Evolutionary conservation across 2,329 filamentous ascomycete genomes (phyloP).

Genomic region (Nemania diffusa): DNA sequence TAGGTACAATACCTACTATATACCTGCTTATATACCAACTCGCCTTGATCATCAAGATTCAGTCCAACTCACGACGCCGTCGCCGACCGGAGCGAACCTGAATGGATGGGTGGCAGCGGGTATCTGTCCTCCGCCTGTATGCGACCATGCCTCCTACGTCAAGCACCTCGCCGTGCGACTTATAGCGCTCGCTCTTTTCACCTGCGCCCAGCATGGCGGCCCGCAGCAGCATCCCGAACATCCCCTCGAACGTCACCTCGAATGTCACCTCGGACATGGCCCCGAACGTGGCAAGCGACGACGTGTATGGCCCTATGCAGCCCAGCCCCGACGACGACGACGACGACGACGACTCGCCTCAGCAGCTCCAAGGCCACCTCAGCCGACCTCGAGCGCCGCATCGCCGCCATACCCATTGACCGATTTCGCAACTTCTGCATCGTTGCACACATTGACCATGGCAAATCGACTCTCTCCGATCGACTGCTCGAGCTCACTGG

Average conservation of each 20-base stretch:
- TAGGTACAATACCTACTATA: background rate
- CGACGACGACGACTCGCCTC: slow-evolving; percentile 33
- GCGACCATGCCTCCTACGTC: slow-evolving; percentile 47
- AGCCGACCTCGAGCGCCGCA: slow-evolving; percentile 65
- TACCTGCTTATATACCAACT: background rate
- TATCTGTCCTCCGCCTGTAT: slow-evolving; percentile 42
- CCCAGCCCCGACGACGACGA: background rate
- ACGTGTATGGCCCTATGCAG: background rate
- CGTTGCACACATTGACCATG: slow-evolving; percentile 98
- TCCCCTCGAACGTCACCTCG: background rate
- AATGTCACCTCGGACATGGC: background rate
- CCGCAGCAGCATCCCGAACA: slow-evolving; percentile 3
- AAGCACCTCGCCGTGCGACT: slow-evolving; percentile 27
- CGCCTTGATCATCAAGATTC: background rate
- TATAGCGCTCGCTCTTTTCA: slow-evolving; percentile 38
- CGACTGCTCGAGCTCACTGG: slow-evolving; percentile 92
- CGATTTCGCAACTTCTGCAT: slow-evolving; percentile 97
- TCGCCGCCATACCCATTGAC: slow-evolving; percentile 79
- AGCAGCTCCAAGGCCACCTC: slow-evolving; percentile 45
- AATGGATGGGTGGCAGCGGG: slow-evolving; percentile 50
- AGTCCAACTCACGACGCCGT: slow-evolving; percentile 6
- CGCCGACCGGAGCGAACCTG: slow-evolving; percentile 35
- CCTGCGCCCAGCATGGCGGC: background rate
- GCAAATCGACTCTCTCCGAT: slow-evolving; percentile 95
- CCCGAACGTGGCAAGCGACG: slow-evolving; percentile 3